These are phyloP conservation scores for Cryphonectria naterciae DNA, from an alignment of 2,329 filamentous ascomycete species.

Conservation along the genomic window DNA sequence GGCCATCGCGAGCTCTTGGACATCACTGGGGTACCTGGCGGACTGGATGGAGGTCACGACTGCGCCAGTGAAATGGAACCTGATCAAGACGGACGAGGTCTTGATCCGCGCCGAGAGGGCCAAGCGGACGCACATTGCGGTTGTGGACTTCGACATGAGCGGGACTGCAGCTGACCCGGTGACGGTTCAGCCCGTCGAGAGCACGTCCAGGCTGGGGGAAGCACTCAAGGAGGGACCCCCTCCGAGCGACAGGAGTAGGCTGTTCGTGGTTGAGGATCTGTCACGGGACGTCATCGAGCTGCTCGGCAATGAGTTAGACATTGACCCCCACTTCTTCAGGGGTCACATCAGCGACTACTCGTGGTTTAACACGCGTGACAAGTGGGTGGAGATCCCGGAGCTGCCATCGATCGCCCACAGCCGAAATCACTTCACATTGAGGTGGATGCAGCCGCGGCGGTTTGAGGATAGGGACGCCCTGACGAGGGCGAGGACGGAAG, in stretches of 20 bases:
- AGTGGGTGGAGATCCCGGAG: conserved; percentile 3
- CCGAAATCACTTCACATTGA: conserved; percentile 6
- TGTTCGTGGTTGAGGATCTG: conserved; percentile 12
- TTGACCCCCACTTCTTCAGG: conserved; percentile 13
- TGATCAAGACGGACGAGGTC: background rate
- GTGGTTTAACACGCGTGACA: conserved; percentile 12
- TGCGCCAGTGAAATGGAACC: background rate
- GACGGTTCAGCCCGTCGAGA: background rate
- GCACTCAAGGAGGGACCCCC: background rate
- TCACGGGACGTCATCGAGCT: conserved; percentile 13
- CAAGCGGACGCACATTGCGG: background rate
- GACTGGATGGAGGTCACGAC: conserved; percentile 11
- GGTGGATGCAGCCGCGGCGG: conserved; percentile 1
- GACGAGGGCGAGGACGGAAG: background rate
- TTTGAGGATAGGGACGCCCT: background rate
- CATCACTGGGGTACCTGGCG: background rate
- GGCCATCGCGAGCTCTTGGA: background rate
- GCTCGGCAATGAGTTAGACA: background rate
- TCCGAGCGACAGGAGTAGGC: background rate
- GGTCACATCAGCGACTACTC: conserved; percentile 9
- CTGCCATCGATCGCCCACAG: background rate
- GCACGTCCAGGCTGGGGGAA: background rate
- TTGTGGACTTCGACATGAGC: background rate
- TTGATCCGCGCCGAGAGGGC: background rate
- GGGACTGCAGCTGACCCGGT: background rate